Evolutionary conservation across 108 stramenopile genomes (phyloP).

Genomic region (Hondaea fermentalgiana): DNA sequence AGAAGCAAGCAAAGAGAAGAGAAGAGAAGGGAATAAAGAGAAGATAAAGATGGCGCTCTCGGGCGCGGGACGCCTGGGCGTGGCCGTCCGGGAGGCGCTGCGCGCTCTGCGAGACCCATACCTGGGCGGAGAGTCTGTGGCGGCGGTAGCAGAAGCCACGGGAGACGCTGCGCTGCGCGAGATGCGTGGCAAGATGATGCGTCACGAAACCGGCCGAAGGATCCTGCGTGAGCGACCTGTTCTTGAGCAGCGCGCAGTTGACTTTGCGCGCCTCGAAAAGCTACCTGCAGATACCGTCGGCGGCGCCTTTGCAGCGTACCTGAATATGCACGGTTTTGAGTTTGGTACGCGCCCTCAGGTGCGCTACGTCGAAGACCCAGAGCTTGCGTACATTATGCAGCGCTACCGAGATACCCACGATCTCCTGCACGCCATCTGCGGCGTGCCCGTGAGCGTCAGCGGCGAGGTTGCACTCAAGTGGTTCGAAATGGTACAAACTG

Average conservation of each 20-base stretch:
- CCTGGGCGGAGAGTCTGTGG: constrained; percentile 3
- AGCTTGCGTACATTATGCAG: constrained; percentile 81
- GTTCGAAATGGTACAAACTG: constrained; percentile 88
- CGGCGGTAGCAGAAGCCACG: background rate
- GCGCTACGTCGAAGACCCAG: constrained; percentile 61
- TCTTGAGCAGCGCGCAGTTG: background rate
- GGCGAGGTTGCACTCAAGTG: constrained; percentile 93
- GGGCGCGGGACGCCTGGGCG: background rate
- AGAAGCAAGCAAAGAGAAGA: too few species aligned
- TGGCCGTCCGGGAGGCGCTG: constrained; percentile 1
- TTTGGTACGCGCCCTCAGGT: constrained; percentile 35
- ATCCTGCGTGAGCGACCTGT: background rate
- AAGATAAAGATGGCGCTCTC: background rate
- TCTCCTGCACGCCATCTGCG: constrained; percentile 82
- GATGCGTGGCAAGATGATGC: background rate
- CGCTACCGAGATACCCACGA: constrained; percentile 88
- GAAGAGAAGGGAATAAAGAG: too few species aligned
- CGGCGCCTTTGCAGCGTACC: background rate
- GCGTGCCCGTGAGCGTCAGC: constrained; percentile 79
- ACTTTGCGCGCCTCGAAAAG: background rate
- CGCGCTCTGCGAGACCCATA: background rate
- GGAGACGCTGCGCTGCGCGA: background rate
- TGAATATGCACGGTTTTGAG: background rate
- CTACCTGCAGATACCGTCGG: background rate
- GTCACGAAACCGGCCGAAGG: background rate